Evolutionary conservation across 768 basidiomycete species (phyloP), one percentile per base, ranked within the genome.

Genomic region (Lactarius psammicola): DNA sequence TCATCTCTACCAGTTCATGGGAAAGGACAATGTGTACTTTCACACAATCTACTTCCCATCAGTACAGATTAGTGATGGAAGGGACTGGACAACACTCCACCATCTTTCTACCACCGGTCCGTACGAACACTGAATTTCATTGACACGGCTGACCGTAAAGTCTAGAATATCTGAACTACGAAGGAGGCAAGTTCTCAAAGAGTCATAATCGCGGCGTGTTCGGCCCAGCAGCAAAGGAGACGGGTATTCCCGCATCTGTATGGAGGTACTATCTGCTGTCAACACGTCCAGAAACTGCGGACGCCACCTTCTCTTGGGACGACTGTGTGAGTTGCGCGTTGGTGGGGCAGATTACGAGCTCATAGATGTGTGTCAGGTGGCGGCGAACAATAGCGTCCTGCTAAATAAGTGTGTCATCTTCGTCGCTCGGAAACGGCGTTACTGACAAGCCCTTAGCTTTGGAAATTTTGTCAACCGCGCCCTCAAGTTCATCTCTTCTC

Each of bases 21-120:
- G 97, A 74, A 99, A 99, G 79, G 96, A 98, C 75, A 98, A 95
- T 68, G 94, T 95, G 58, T 98, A 96, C 77, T 99, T 99, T 85
- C 97, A 99, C 76, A 94, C 94, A 0, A 86, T 99, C 46, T 94
- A 94, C 72, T 99, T 88, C 81, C 96, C 97, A 33, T 88, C 93
- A 4, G 87, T 94, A 64, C 85, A 93, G 72, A 78, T 98, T 66
- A 97, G 87, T 3, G 95, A 98, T 69, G 90, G 92, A 20, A 85
- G 92, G 59, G 80, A 88, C 68, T 99, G 97, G 97, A 97, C 96
- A 30, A 95, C 79, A 75, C 82, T 98, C 4, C 91, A 96, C 75
- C 94, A 97, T 77, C 79, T 99, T 57, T 96, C 95, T 4, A 94
- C 94, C 1, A 99, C 97, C 40, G 95, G 95, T 94, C 64, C 67